phyloP scores from a whole-genome alignment of 345 rosid species.

The Heritiera littoralis region DNA sequence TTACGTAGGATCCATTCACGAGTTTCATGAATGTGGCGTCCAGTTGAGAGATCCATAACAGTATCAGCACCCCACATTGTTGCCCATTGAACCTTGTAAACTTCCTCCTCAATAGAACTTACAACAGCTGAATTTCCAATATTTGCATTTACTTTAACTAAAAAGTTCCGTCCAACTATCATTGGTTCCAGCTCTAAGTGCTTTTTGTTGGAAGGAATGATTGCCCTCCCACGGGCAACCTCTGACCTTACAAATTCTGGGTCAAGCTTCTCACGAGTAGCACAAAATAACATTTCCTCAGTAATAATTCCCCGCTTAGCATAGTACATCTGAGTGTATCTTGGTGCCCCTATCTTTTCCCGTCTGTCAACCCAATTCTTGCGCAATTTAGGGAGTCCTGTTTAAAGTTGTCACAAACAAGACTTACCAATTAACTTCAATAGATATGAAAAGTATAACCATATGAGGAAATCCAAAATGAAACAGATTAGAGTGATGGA shows the following conservation, averaged over 20 bases:
- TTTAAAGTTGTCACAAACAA: slow-evolving; percentile 26
- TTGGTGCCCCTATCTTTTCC: slow-evolving; percentile 73
- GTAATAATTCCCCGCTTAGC: slow-evolving; percentile 96
- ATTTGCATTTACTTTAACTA: slow-evolving; percentile 97
- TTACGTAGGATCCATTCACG: slow-evolving; percentile 10
- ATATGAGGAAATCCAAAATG: neutral
- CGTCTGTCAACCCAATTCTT: slow-evolving; percentile 85
- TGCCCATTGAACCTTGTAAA: slow-evolving; percentile 98
- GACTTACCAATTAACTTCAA: slow-evolving; percentile 4
- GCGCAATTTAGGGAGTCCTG: slow-evolving; percentile 91
- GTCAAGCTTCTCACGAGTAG: slow-evolving; percentile 92
- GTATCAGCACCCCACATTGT: slow-evolving; percentile 99
- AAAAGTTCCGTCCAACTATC: slow-evolving; percentile 94
- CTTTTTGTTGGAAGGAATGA: slow-evolving; percentile 97
- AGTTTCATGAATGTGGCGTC: slow-evolving; percentile 97
- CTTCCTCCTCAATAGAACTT: slow-evolving; percentile 97
- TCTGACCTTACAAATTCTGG: slow-evolving; percentile 97
- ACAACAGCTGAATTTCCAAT: slow-evolving; percentile 97
- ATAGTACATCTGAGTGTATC: slow-evolving; percentile 88
- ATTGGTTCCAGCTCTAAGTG: slow-evolving; percentile 95
- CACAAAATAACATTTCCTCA: slow-evolving; percentile 92
- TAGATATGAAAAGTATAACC: neutral
- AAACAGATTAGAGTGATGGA: neutral
- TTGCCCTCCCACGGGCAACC: slow-evolving; percentile 98
- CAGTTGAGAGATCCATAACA: slow-evolving; percentile 98